Conservation (phyloP, 1,139 yeast species). For the Hansenula lynferdii region DNA sequence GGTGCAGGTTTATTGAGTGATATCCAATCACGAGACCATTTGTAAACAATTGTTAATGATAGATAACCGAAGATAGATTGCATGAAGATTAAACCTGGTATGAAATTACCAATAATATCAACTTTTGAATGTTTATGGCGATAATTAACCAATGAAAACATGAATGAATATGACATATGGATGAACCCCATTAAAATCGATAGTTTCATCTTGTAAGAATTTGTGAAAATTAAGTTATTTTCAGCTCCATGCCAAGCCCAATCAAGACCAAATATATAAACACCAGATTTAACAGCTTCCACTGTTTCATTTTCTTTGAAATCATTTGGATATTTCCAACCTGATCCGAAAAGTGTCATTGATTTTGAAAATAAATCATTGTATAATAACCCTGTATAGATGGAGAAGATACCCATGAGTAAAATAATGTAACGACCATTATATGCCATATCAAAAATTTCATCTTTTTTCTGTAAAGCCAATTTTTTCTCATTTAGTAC, state of each 20-base stretch:
- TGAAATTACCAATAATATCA: conserved; percentile 71
- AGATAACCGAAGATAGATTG: conserved; percentile 80
- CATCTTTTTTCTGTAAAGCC: conserved; percentile 62
- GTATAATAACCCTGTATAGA: conserved; percentile 74
- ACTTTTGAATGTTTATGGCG: conserved; percentile 51
- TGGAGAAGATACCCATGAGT: conserved; percentile 73
- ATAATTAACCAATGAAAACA: conserved; percentile 66
- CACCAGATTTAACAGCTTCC: conserved; percentile 50
- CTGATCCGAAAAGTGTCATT: conserved; percentile 66
- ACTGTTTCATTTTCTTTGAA: conserved; percentile 56
- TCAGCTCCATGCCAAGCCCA: conserved; percentile 84
- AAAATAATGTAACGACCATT: conserved; percentile 69
- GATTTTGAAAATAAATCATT: conserved; percentile 76
- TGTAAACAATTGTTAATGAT: conserved; percentile 65
- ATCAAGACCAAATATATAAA: conserved; percentile 66
- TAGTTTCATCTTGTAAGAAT: conserved; percentile 78
- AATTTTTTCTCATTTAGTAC: conserved; percentile 59
- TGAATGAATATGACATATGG: conserved; percentile 72
- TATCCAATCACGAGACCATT: conserved; percentile 78
- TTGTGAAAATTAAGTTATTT: conserved; percentile 65
- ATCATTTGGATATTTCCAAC: conserved; percentile 70
- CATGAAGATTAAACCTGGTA: conserved; percentile 79
- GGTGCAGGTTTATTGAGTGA: conserved; percentile 70
- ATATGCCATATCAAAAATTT: conserved; percentile 78
- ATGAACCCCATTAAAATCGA: conserved; percentile 75